Conservation (phyloP, 345 rosid species). For the Kandelia obovata region DNA sequence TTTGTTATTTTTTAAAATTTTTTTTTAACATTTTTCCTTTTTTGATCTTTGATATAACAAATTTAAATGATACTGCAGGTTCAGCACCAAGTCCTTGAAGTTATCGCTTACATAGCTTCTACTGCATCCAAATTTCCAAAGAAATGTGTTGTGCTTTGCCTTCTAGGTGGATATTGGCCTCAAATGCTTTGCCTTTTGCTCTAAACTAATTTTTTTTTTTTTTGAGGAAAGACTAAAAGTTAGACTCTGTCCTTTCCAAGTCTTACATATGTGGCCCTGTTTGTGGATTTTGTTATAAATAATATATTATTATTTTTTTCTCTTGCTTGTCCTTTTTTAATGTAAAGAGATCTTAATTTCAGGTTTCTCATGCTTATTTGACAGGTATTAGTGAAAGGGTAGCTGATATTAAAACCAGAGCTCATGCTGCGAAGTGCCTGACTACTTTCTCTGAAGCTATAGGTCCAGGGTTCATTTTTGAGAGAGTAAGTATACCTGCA, state of each 20-base stretch:
- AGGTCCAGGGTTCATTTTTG: slow-evolving; percentile 96
- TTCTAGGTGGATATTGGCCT: slow-evolving; percentile 57
- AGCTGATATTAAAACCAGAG: slow-evolving; percentile 95
- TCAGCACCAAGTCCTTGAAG: slow-evolving; percentile 94
- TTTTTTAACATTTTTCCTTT: not conserved
- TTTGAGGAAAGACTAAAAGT: not conserved
- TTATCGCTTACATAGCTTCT: slow-evolving; percentile 62
- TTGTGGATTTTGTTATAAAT: too few relatives aligned
- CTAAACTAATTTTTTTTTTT: not conserved
- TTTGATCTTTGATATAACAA: not conserved
- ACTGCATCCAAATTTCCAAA: slow-evolving; percentile 77
- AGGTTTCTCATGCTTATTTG: not conserved
- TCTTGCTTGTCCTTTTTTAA: not conserved
- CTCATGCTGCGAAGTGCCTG: slow-evolving; percentile 94
- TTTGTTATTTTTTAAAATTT: not conserved
- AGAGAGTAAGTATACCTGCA: slow-evolving; percentile 50
- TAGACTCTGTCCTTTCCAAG: not conserved
- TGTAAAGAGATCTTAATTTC: not conserved
- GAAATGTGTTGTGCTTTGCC: slow-evolving; percentile 97
- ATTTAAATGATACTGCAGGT: slow-evolving; percentile 54
- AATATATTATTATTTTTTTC: too few relatives aligned
- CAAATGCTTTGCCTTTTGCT: slow-evolving; percentile 11
- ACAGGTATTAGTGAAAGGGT: slow-evolving; percentile 91
- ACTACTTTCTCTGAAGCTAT: slow-evolving; percentile 86
- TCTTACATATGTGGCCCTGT: not conserved